These are phyloP conservation scores for Malus domestica DNA, from an alignment of 306 rosid species.

Conservation along the genomic window ASM211411v1 NC_041800.1:22590733-22591232, in stretches of 20 bases:
- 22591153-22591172: constrained; percentile 39
- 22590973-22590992: constrained; percentile 55
- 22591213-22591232: constrained; percentile 53
- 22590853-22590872: constrained; percentile 19
- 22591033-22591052: constrained; percentile 37
- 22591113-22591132: constrained; percentile 39
- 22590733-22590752: constrained; percentile 26
- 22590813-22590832: constrained; percentile 17
- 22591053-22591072: constrained; percentile 40
- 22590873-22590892: constrained; percentile 38
- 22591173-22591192: constrained; percentile 24
- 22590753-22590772: constrained; percentile 17
- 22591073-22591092: constrained; percentile 23
- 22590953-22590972: constrained; percentile 55
- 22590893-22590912: constrained; percentile 40
- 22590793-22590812: neutral
- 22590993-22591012: constrained; percentile 37
- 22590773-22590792: constrained; percentile 12
- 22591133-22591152: constrained; percentile 6
- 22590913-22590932: constrained; percentile 63
- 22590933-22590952: constrained; percentile 42
- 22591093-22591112: constrained; percentile 67
- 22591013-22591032: constrained; percentile 32
- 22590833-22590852: neutral
- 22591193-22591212: constrained; percentile 63